Evolutionary conservation across 2,329 filamentous ascomycete species (phyloP), one percentile per base, ranked within the genome.

Genomic region (Aspergillus thermomutatus): DNA sequence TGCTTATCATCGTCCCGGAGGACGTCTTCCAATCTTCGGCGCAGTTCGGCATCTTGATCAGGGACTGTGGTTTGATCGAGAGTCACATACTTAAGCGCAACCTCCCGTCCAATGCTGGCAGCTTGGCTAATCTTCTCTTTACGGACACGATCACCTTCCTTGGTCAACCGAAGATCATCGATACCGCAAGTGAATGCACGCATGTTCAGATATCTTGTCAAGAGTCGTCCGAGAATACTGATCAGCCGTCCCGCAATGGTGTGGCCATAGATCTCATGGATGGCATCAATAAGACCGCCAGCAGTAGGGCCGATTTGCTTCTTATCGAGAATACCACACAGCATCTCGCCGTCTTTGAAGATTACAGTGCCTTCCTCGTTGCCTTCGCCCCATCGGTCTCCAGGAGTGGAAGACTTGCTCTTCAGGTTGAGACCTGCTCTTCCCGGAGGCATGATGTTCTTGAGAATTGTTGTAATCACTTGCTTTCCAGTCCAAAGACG

Each of bases 131-230:
- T 79, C 60, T 87, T 86, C 62, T 89, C 79, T 63, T 83, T 84
- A 45, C 94, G 87, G 53, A 82, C 80, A 54, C 79, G 78, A 70
- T 99, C 92, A 53, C 94, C 93, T 60, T 89, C 80, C 1, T 83
- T 80, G 0, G 93, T 97, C 52, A 99, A 84, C 56, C 89, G 86
- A 57, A 99, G 81, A 80, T 99, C 95, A 68, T 99, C 93, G 75
- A 99, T 96, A 71, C 95, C 95, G 73, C 94, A 99, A 62, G 91
- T 94, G 73, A 97, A 97, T 1, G 93, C 94, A 52, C 92, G 85
- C 87, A 97, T 96, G 69, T 94, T 90, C 59, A 97, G 82, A 62
- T 92, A 88, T 67, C 92, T 89, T 0, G 94, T 99, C 61, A 99
- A 78, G 26, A 99, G 81, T 55, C 94, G 87, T 53, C 94, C 94